Percentiles rank a stretch among this genome's conserved stretches.
Conservation (phyloP, 2,329 filamentous ascomycete genomes). For the Endocalyx cinctus region DNA sequence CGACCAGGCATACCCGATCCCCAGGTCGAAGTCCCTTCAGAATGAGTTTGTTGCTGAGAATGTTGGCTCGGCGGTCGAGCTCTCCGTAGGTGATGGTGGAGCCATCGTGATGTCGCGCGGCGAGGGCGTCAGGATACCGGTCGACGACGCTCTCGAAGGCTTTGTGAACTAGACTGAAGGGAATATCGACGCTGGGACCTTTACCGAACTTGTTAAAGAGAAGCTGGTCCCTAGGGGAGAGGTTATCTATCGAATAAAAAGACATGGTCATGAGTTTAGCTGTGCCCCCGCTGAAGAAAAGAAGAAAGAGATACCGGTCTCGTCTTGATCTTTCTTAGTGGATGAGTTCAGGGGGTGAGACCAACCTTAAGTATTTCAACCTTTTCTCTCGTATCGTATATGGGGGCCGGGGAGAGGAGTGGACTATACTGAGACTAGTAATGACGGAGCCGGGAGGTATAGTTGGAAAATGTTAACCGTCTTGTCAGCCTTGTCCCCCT, state of each 20-base stretch:
- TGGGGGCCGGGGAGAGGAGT: too few relatives aligned
- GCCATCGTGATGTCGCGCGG: constrained; percentile 31
- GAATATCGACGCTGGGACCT: constrained; percentile 20
- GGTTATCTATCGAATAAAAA: constrained; percentile 19
- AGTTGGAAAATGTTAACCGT: too few relatives aligned
- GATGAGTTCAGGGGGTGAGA: too few relatives aligned
- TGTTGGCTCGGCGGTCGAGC: constrained; percentile 38
- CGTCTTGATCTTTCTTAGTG: too few relatives aligned
- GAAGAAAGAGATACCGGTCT: too few relatives aligned
- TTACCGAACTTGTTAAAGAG: constrained; percentile 23
- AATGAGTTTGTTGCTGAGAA: constrained; percentile 36
- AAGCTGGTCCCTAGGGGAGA: constrained; percentile 17
- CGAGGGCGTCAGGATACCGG: constrained; percentile 30
- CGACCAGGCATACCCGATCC: constrained; percentile 50
- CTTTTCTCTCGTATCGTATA: too few relatives aligned
- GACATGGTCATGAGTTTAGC: constrained; percentile 10
- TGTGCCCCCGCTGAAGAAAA: too few relatives aligned
- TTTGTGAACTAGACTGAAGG: constrained; percentile 28
- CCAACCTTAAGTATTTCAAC: too few relatives aligned
- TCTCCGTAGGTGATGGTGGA: constrained; percentile 38
- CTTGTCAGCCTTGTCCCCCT: too few relatives aligned
- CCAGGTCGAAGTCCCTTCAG: constrained; percentile 34
- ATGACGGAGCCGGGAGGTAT: too few relatives aligned
- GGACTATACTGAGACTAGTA: too few relatives aligned
- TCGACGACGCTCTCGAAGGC: constrained; percentile 29